Base-by-base conservation (phyloP, 345 rosid genomes). In the Firmiana major region DNA sequence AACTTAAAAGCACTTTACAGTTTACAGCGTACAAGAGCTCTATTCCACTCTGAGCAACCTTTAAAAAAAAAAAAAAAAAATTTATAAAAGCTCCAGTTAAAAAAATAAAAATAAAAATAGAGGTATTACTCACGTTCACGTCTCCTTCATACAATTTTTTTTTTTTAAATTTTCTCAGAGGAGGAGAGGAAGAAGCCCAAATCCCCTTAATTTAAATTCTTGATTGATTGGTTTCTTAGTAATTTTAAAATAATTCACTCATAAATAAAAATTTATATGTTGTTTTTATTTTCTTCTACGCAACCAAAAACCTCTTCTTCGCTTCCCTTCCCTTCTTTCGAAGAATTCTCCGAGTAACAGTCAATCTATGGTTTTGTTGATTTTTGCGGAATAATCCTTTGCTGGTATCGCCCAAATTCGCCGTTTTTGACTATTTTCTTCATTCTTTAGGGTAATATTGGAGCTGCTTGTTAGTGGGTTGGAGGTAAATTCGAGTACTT, bases 281-380 rank as follows among this genome's bases (percentile, higher is more conserved):
- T 73, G 31, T 68, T 69, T 80, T 80, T 82, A 78, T 68, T 85
- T 75, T 80, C 87, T 73, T 85, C 82, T 80, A 85, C 87, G 85
- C 85, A 85, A 77, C 80, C 58, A 62, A 79, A 84, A 77, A 74
- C 78, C 63, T 62, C 68, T 73, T 1, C 15, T 5, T 31, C n/a
- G 22, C 45, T 34, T 36, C 17, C 22, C 64, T 40, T 6, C 22
- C 34, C 19, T 64, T 53, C 15, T 31, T 46, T 38, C 54, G 26
- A 65, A 38, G 63, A 54, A 51, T 66, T 66, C 38, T 65, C 38
- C 74, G 15, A 22, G 19, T 46, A 63, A 36, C 19, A 59, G 9
- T 58, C 19, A 73, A 57, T 70, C 10, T 70, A 26, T 21, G 21
- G 16, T 63, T 38, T 55, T 54, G 15, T 65, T 67, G 64, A 11